Base-by-base conservation (phyloP, 2,329 filamentous ascomycete species). In the Diplodia sapinea region DNA sequence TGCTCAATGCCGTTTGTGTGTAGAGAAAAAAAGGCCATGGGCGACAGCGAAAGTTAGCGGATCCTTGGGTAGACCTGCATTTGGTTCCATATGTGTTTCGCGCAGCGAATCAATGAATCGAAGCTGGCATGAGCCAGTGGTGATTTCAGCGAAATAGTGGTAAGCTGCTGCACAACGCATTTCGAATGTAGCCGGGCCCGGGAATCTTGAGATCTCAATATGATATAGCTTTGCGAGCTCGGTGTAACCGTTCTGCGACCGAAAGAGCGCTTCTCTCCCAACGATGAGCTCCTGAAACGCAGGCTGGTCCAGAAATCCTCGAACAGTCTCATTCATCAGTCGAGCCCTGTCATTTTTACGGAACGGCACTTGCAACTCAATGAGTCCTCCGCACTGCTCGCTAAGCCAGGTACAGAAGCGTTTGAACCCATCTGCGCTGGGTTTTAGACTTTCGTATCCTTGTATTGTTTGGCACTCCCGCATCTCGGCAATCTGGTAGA, bases 301-400 rank as follows among this genome's bases (percentile, higher is more conserved):
- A 3, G 57, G 57, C 11, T 13, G 17, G 31, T 29, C 36, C 13
- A 62, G 2, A 23, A 51, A 62, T 12, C 29, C 43, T 38, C 57
- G 26, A 1, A 62, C 43, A 1, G 57, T 51, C 3, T 62, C 57
- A n/a, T 62, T 43, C 57, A 62, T 50, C 17, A 62, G 29, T 9
- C 29, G 29, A 15, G 36, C 33, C 5, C n/a, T 31, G 5, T 5
- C 12, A 15, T 6, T 0, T 3, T 50, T 0, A 1, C 2, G 5
- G n/a, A 36, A 38, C 7, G 55, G 55, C 23, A 17, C 36, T 5
- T 50, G 40, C 4, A 62, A 15, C 15, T 62, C 57, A 6, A 62
- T 8, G 8, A 62, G 29, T 2, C 57, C 57, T 23, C 57, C 57
- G 5, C 43, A 62, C 3, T 20, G 9, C 13, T 62, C 57, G 15